Evolutionary conservation across 78 protist genomes (phyloP).

Genomic region (Cyanophora paradoxa): DNA sequence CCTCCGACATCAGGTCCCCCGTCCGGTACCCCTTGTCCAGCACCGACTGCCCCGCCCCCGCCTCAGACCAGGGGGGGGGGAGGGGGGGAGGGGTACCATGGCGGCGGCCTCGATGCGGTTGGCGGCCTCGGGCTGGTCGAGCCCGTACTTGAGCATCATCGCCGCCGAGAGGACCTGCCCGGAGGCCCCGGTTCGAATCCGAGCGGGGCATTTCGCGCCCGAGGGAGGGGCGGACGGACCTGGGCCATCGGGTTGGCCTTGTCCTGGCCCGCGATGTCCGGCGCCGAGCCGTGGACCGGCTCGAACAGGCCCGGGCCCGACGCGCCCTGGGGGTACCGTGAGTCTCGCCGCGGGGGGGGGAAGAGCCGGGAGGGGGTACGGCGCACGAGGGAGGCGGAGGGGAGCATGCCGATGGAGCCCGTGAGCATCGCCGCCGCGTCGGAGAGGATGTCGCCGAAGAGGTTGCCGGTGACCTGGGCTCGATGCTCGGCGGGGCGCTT

Average conservation of each 20-base stretch:
- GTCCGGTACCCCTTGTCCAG: too few species aligned
- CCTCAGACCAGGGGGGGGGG: too few species aligned
- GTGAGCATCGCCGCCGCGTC: constrained; percentile 33
- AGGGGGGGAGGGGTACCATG: too few species aligned
- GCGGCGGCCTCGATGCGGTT: background rate
- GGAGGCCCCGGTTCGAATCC: background rate
- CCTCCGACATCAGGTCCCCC: too few species aligned
- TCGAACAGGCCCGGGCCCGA: background rate
- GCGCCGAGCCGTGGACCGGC: constrained; percentile 22
- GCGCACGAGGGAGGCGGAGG: background rate
- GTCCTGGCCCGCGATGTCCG: constrained; percentile 14
- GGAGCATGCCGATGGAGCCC: constrained; percentile 25
- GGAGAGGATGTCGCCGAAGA: constrained; percentile 49
- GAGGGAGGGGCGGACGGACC: background rate
- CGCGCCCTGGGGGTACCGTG: background rate
- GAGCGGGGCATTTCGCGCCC: too few species aligned
- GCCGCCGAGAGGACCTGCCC: constrained; percentile 17
- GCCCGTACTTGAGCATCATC: constrained; percentile 13
- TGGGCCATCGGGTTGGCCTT: background rate
- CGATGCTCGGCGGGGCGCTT: constrained; percentile 9
- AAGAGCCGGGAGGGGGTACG: background rate
- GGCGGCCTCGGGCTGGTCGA: constrained; percentile 12
- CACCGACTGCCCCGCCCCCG: too few species aligned
- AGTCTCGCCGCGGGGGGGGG: background rate
- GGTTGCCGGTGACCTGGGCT: constrained; percentile 33